Evolutionary conservation across 768 basidiomycete genomes (phyloP).

Genomic region (Amanita fuliginea): DNA sequence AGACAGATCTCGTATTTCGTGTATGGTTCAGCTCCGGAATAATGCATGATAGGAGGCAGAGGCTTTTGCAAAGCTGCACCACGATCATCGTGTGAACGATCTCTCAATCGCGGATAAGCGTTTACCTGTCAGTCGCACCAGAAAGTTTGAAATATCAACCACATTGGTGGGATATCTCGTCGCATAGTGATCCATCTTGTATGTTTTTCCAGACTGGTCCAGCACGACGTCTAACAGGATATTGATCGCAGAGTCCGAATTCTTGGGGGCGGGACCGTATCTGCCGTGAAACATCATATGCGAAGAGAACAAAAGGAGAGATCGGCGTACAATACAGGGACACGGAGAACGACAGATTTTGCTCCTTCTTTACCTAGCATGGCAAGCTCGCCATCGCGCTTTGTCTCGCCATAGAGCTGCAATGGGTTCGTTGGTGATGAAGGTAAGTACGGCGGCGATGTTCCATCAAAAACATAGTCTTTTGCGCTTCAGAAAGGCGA

Average conservation of each 20-base stretch:
- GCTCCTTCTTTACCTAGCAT: conserved; percentile 50
- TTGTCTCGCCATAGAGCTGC: conserved; percentile 81
- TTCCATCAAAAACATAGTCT: conserved; percentile 97
- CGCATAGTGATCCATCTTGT: conserved; percentile 95
- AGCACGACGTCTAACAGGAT: conserved; percentile 77
- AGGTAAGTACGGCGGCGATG: conserved; percentile 81
- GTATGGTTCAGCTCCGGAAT: conserved; percentile 68
- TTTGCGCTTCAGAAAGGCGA: not conserved
- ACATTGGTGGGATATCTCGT: conserved; percentile 90
- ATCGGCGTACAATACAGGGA: conserved; percentile 71
- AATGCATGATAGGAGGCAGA: conserved; percentile 74
- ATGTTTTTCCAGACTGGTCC: conserved; percentile 78
- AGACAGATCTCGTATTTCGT: conserved; percentile 94
- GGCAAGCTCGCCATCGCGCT: conserved; percentile 80
- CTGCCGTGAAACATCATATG: conserved; percentile 25
- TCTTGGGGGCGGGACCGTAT: conserved; percentile 78
- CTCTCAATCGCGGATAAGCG: conserved; percentile 16
- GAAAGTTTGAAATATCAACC: conserved; percentile 75
- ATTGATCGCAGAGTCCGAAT: conserved; percentile 86
- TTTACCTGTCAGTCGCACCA: conserved; percentile 63
- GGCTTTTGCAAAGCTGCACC: conserved; percentile 22
- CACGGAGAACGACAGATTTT: conserved; percentile 62
- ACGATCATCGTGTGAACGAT: not conserved
- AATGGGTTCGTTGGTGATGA: conserved; percentile 68
- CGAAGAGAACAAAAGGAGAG: not conserved